phyloP scores from a whole-genome alignment of 2,329 filamentous ascomycete genomes.

The Hymenoscyphus occultus region DNA sequence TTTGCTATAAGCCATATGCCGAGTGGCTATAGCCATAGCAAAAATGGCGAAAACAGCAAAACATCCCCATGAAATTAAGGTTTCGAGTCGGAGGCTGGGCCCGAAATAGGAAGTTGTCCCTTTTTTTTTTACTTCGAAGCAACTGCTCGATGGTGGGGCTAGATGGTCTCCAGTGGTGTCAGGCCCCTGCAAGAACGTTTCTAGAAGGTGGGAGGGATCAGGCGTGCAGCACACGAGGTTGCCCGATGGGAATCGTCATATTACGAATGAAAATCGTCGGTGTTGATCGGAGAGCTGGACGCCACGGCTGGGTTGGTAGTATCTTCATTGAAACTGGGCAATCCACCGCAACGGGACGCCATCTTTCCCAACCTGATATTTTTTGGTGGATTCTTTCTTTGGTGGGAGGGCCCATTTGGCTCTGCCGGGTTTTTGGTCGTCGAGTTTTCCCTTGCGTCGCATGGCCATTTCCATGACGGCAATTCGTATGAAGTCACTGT shows the following conservation, averaged over 20 bases:
- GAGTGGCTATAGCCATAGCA: background rate
- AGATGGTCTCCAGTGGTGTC: background rate
- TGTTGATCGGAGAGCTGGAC: background rate
- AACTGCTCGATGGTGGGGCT: background rate
- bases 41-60: background rate
- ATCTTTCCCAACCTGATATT: conserved; percentile 55
- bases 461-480: conserved; percentile 72
- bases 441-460: conserved; percentile 63
- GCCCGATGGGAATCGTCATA: conserved; percentile 1
- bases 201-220: conserved; percentile 1
- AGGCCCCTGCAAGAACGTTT: background rate
- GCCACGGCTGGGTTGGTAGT: background rate
- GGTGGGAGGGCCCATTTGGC: conserved; percentile 68
- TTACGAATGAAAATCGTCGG: conserved; percentile 2
- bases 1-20: background rate
- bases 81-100: background rate
- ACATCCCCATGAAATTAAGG: background rate
- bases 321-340: conserved; percentile 29
- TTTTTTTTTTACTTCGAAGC: background rate
- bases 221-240: background rate
- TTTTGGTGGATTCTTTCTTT: conserved; percentile 51
- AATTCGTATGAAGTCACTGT: conserved; percentile 67
- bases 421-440: conserved; percentile 62
- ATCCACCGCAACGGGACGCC: conserved; percentile 61
- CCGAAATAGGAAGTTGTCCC: background rate